These are phyloP conservation scores for Triticum turgidum DNA, from an alignment of 176 grass and related monocot genomes.

Conservation along the genomic window DNA sequence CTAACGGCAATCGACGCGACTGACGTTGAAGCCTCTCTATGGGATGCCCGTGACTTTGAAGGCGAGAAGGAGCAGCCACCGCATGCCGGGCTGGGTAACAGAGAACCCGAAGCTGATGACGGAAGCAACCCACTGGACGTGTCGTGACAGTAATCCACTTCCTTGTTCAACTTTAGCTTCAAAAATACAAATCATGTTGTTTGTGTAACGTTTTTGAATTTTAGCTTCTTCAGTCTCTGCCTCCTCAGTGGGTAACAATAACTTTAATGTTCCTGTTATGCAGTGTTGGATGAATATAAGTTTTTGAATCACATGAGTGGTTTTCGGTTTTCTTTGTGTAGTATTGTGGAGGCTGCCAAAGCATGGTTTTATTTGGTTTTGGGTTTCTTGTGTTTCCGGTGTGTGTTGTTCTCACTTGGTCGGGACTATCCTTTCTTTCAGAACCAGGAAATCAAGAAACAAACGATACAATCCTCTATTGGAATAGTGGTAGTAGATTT, in stretches of 20 bases:
- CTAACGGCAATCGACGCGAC: slow-evolving; percentile 56
- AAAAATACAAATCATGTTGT: too few relatives aligned
- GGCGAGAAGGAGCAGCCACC: slow-evolving; percentile 41
- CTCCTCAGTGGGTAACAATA: not conserved
- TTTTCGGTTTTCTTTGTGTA: not conserved
- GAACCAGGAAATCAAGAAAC: too few relatives aligned
- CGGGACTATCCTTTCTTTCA: too few relatives aligned
- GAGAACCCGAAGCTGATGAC: too few relatives aligned
- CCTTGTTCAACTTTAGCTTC: not conserved
- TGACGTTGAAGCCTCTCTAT: slow-evolving; percentile 52
- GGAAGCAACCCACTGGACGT: not conserved
- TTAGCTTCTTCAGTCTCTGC: not conserved
- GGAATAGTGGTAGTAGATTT: too few relatives aligned
- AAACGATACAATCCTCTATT: too few relatives aligned
- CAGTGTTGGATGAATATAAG: not conserved
- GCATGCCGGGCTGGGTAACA: slow-evolving; percentile 33
- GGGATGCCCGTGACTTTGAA: slow-evolving; percentile 50
- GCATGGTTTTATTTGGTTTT: too few relatives aligned
- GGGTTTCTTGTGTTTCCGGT: too few relatives aligned
- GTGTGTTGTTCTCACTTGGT: too few relatives aligned
- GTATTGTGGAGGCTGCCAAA: too few relatives aligned
- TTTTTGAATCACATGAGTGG: not conserved
- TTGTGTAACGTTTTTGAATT: not conserved
- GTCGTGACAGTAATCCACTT: not conserved
- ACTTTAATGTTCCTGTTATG: not conserved